Percentiles rank a stretch among this genome's conserved stretches.
These are phyloP conservation scores for Rhodomyrtus psidioides DNA, from an alignment of 441 rosid species.

Conservation along the genomic window DNA sequence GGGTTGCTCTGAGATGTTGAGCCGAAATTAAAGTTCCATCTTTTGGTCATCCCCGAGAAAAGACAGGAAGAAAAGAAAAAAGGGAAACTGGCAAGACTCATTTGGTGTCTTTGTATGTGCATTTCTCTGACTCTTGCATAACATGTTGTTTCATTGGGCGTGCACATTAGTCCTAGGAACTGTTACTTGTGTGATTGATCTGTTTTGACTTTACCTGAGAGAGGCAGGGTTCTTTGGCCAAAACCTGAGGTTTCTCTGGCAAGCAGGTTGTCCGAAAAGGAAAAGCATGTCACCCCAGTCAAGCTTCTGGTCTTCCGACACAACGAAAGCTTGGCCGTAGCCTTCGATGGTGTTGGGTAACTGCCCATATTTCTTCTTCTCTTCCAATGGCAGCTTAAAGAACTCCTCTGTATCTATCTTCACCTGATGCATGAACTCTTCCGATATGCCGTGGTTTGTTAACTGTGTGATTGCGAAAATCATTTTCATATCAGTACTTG, in stretches of 20 bases:
- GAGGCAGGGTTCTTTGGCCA: conserved; percentile 25
- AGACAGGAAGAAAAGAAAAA: background rate
- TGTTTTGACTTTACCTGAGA: conserved; percentile 12
- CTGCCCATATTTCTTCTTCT: conserved; percentile 30
- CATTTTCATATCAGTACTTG: background rate
- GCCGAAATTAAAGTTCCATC: background rate
- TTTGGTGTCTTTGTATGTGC: background rate
- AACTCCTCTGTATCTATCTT: conserved; percentile 26
- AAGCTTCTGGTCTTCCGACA: conserved; percentile 37
- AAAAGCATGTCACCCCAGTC: conserved; percentile 49
- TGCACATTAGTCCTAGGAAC: background rate
- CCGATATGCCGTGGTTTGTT: conserved; percentile 29
- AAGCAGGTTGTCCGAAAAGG: conserved; percentile 17
- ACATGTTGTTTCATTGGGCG: background rate
- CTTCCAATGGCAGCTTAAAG: conserved; percentile 30
- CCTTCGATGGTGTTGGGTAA: conserved; percentile 27
- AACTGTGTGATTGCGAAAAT: conserved; percentile 12
- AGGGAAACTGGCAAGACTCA: background rate
- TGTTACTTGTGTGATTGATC: background rate
- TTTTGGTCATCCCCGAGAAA: background rate
- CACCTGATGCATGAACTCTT: conserved; percentile 22
- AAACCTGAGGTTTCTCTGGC: conserved; percentile 12
- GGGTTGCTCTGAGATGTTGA: conserved; percentile 5
- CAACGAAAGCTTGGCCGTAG: conserved; percentile 45
- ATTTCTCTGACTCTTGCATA: background rate